Base-by-base conservation (phyloP, 2,329 filamentous ascomycete genomes). In the Pyrenophora tritici-repentis region DNA sequence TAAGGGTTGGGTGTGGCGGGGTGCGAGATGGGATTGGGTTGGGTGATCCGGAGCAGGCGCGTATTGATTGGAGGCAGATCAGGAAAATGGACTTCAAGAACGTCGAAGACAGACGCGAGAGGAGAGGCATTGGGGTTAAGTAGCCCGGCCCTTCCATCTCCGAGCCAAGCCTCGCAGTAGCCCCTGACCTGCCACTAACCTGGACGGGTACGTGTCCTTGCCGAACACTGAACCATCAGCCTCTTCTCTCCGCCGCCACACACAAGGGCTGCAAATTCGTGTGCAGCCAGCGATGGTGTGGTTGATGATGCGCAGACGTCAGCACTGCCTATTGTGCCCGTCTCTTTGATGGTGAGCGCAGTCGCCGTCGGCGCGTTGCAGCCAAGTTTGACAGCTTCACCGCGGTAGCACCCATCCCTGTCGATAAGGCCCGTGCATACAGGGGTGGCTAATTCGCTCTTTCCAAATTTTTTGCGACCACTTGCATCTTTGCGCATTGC, bases 41-140 rank as follows among this genome's bases (percentile, higher is more conserved):
- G 22, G 56, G 52, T 33, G 36, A 58, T 67, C 53, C 61, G 65
- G 67, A 65, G 66, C 56, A 62, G 63, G 58, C 58, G 60, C 57
- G 60, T 62, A 60, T 57, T 66, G 66, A 68, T 70, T 67, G 67
- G 67, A 65, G 61, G 64, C 64, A 63, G 65, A 61, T 64, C 62
- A 62, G 58, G 62, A 63, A 61, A 61, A 62, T 57, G 55, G 50
- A 54, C 44, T 53, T 29, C 36, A 51, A 48, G 52, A 55, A 52
- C 48, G 52, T 52, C 48, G 43, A 55, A 55, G 63, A 40, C 55
- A 55, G 63, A 40, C 55, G 53, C 55, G 53, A 56, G 52, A 50
- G 48, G 53, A 59, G 40, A 44, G 50, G 56, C 45, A 59, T 53
- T 52, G 55, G 54, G 58, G 55, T 50, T 54, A 54, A 50, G 53